Evolutionary conservation across 176 grass and related monocot genomes (phyloP), one percentile per base, ranked within the genome.

Genomic region (Oryza officinalis): DNA sequence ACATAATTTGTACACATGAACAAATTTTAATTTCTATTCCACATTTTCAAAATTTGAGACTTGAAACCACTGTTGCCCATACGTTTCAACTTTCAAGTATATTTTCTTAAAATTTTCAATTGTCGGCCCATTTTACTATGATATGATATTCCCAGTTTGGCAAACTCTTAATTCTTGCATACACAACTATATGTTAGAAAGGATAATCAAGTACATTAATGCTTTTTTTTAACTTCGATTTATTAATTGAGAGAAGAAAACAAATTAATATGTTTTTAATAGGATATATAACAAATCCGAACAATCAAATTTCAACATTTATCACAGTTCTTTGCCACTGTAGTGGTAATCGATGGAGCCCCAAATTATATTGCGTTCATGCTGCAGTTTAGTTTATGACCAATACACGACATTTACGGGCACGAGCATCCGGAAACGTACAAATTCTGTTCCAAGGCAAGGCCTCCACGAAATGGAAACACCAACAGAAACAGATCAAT

Each of bases 361-460:
- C 49, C 17, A 20, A 20, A 54, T 54, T 38, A 1, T 38, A 38
- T 38, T 54, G 4, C 49, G 5, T 20, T 52, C 49, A 52, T 54
- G 17, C 49, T 20, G 14, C 47, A 50, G 15, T 50, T 38, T 6
- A 38, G 15, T 50, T 17, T 6, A 50, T 50, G 44, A 46, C 11
- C 12, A 9, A 17, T 18, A 50, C 18, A 57, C 17, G 20, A 57
- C 20, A n/a, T 57, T 18, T 4, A 64, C 14, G 18, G 13, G 41
- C 8, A 13, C n/a, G 4, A 69, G 69, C 74, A 31, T 31, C 52
- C 31, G 27, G 14, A 11, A 45, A n/a, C 57, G 41, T 54, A 59
- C 77, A 60, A 59, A 46, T 69, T 81, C 63, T 75, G 71, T 76
- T 76, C 5, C 27, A 76, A 35, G 14, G 9, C 23, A 74, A 11